phyloP scores from a whole-genome alignment of 2,329 filamentous ascomycete species.

The Curvularia hawaiiensis region DNA sequence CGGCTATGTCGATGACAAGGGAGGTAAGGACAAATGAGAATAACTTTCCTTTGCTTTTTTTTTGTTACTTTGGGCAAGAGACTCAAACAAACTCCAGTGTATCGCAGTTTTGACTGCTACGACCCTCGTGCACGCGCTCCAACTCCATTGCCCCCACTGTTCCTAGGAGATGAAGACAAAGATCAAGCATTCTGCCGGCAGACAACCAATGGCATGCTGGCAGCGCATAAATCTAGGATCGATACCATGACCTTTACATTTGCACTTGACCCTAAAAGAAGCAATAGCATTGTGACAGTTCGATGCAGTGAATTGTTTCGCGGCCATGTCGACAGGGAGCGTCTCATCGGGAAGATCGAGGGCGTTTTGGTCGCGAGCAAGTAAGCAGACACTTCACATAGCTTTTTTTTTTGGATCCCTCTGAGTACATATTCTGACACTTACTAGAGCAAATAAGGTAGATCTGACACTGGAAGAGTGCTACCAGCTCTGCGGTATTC shows the following conservation, averaged over 20 bases:
- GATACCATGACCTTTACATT: not conserved
- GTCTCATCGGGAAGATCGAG: conserved; percentile 17
- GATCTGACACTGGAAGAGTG: conserved; percentile 14
- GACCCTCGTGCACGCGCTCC: conserved; percentile 25
- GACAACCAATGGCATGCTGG: no score
- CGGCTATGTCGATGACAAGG: conserved; percentile 36
- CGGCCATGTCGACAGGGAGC: conserved; percentile 2
- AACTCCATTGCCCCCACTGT: conserved; percentile 27
- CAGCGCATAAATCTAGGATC: not conserved
- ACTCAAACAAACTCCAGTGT: conserved; percentile 12
- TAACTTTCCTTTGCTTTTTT: not conserved
- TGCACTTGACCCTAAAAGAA: not conserved
- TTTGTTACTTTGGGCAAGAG: not conserved
- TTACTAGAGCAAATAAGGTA: not conserved
- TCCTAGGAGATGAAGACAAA: conserved; percentile 10
- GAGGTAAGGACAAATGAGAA: conserved; percentile 18
- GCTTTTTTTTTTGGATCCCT: not conserved
- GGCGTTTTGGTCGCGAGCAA: conserved; percentile 13
- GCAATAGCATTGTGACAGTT: not conserved
- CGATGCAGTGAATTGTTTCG: conserved; percentile 10
- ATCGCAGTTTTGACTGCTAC: conserved; percentile 25
- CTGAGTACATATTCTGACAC: not conserved
- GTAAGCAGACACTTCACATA: not conserved
- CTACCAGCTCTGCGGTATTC: conserved; percentile 11
- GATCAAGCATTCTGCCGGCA: not conserved